Conservation (phyloP, 1,284 basidiomycete genomes). For the Rhodotorula sp. region DNA sequence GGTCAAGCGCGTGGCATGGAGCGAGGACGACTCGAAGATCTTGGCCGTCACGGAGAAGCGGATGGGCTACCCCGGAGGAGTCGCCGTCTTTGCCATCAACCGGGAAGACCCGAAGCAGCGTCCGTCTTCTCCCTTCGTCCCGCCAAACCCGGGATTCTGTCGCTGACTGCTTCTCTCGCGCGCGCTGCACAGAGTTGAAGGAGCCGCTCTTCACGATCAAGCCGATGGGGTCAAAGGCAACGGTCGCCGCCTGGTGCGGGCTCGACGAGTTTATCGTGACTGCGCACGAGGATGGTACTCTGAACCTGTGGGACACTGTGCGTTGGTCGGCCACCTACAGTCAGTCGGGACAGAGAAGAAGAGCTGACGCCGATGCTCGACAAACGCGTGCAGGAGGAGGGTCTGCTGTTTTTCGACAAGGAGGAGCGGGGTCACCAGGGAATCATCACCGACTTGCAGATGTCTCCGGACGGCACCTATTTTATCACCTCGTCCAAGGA, state of each 20-base stretch:
- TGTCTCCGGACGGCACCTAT: conserved; percentile 85
- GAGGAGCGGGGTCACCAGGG: conserved; percentile 73
- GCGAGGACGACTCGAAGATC: conserved; percentile 73
- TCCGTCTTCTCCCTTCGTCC: conserved; percentile 53
- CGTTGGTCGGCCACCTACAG: neutral
- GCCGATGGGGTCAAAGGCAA: conserved; percentile 90
- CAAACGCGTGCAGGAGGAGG: conserved; percentile 78
- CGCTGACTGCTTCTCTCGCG: neutral
- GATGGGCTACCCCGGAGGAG: conserved; percentile 78
- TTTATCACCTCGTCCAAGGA: conserved; percentile 97
- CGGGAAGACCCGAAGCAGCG: conserved; percentile 69
- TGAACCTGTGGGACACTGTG: conserved; percentile 63
- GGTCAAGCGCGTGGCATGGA: conserved; percentile 90
- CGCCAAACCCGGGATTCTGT: no score
- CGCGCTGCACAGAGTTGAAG: conserved; percentile 56
- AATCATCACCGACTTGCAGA: conserved; percentile 84
- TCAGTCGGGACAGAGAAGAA: no score
- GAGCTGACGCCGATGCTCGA: conserved; percentile 50
- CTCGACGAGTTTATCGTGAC: conserved; percentile 79
- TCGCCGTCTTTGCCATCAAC: conserved; percentile 86
- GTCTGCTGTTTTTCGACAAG: conserved; percentile 64
- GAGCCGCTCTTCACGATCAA: conserved; percentile 77
- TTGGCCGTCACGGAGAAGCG: conserved; percentile 96
- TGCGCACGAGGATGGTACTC: conserved; percentile 93
- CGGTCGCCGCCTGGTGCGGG: conserved; percentile 86